Evolutionary conservation across 345 rosid species (phyloP).

Genomic region (Psidium guajava): DNA sequence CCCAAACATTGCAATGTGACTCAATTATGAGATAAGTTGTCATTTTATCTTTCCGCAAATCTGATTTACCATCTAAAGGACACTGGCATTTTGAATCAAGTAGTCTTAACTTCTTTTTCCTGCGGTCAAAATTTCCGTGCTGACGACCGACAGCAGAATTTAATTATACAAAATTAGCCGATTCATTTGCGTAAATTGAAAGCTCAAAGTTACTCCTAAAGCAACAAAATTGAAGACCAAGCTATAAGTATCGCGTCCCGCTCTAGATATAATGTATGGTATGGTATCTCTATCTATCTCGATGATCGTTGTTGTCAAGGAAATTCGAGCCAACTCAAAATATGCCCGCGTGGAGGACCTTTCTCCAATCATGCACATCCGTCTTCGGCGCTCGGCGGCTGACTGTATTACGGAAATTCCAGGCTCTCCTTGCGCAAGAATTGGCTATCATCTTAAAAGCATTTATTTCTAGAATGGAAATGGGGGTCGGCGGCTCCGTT

Average conservation of each 20-base stretch:
- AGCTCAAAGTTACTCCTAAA: too few relatives aligned
- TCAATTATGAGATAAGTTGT: not conserved
- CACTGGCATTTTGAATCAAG: not conserved
- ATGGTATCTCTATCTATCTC: accelerated
- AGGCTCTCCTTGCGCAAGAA: not conserved
- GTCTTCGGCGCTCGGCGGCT: not conserved
- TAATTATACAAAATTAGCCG: too few relatives aligned
- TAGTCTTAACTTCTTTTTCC: not conserved
- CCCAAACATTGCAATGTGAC: not conserved
- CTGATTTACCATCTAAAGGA: not conserved
- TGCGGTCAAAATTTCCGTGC: not conserved
- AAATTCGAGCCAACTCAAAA: not conserved
- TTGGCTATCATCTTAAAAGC: not conserved
- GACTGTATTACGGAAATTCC: accelerated
- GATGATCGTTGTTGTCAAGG: accelerated
- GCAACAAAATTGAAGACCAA: too few relatives aligned
- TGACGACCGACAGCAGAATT: not conserved
- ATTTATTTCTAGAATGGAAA: not conserved
- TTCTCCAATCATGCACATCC: not conserved
- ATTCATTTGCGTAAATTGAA: too few relatives aligned
- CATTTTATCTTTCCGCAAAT: not conserved
- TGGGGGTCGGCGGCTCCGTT: not conserved
- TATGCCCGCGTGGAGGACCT: not conserved
- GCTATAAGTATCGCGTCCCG: accelerated
- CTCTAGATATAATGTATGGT: not conserved